Base-by-base conservation (phyloP, 1,284 basidiomycete genomes). In the Schizophyllum amplum region DNA sequence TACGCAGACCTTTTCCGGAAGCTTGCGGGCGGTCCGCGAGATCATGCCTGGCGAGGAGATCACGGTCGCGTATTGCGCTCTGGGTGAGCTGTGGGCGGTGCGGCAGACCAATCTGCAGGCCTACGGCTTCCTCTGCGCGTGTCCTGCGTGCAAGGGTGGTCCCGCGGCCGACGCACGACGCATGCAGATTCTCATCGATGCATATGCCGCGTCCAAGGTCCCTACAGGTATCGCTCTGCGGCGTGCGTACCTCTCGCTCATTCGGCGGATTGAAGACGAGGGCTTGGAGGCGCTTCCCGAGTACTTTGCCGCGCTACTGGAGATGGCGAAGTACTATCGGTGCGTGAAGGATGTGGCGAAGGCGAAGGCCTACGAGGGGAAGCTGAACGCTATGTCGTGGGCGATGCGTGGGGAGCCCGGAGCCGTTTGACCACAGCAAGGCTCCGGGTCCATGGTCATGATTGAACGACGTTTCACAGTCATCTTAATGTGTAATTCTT, bases 41-140 rank as follows among this genome's bases (percentile, higher is more conserved):
- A 56, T 56, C 49, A n/a, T 23, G n/a, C 47, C 49, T 5, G 49
- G 20, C 9, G 55, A 56, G 24, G 55, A 56, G 25, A 23, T 56
- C 25, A 50, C 55, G 22, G 47, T 24, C 47, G 20, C 47, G 47
- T 56, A 50, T 22, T 9, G 7, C 55, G 33, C 13, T 9, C 13
- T 13, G 3, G 7, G 11, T 3, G 4, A 42, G 2, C 11, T 57
- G 4, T 22, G 13, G 4, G 13, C 17, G 13, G 7, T 4, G 11
- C 4, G 17, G 33, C 33, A 17, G 13, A 42, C 3, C 11, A 17
- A 9, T 42, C 17, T 42, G 13, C 33, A 13, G 13, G 33, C 33
- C 7, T 42, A 42, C 7, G 33, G 33, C 33, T 42, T 42, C 7
- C 53, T 48, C 20, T 42, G 33, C 33, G 7, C 33, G 13, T 42